These are phyloP conservation scores for Aspergillaceae sp. DNA, from an alignment of 2,329 filamentous ascomycete genomes.

Conservation along the genomic window DNA sequence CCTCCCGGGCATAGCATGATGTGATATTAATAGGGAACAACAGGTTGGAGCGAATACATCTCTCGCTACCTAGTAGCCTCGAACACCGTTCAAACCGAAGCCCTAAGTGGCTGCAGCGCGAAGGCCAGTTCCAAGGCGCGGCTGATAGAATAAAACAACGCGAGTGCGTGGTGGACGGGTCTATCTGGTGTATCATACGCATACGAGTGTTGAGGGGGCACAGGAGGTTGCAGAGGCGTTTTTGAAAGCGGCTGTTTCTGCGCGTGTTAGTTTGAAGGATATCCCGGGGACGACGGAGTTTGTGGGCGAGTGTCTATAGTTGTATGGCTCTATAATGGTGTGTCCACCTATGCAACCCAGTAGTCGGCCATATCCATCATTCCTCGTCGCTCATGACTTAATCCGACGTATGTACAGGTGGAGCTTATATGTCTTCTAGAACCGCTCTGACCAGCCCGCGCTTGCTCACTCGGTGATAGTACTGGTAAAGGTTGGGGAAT, in stretches of 20 bases:
- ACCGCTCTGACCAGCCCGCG: conserved; percentile 29
- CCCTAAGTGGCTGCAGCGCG: conserved; percentile 57
- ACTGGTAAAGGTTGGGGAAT: conserved; percentile 27
- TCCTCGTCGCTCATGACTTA: background rate
- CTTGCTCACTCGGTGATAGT: conserved; percentile 32
- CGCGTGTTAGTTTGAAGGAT: conserved; percentile 34
- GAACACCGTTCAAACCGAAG: conserved; percentile 52
- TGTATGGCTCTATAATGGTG: no score
- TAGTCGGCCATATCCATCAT: background rate
- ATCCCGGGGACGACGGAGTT: conserved; percentile 25
- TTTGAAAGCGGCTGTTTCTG: conserved; percentile 49
- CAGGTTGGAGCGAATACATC: conserved; percentile 57
- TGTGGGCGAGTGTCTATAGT: conserved; percentile 19
- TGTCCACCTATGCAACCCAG: no score
- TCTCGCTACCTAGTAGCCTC: conserved; percentile 38
- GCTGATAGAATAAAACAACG: conserved; percentile 45
- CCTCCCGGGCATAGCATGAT: background rate
- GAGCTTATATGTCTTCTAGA: conserved; percentile 16
- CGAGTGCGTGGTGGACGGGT: conserved; percentile 55
- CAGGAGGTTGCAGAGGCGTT: conserved; percentile 50
- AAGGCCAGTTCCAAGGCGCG: conserved; percentile 55
- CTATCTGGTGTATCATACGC: conserved; percentile 55
- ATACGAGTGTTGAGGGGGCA: conserved; percentile 51
- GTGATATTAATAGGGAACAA: conserved; percentile 1
- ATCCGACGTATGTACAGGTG: background rate